phyloP scores from a whole-genome alignment of 805 yeast species.

The Saturnispora hagleri region DNA sequence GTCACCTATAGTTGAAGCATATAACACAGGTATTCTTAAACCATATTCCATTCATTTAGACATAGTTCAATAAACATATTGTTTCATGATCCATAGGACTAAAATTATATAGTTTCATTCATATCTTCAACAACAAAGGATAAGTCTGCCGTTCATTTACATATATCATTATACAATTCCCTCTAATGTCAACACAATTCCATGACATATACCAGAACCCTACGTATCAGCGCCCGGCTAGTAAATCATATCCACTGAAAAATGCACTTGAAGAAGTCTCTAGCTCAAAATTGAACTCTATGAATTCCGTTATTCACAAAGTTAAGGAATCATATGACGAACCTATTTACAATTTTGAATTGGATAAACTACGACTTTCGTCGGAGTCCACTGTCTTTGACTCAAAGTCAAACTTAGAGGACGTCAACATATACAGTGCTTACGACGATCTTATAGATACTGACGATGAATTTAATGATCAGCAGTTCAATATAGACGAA shows the following conservation, averaged over 20 bases:
- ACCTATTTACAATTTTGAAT: background rate
- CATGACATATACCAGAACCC: background rate
- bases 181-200: background rate
- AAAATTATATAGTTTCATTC: background rate
- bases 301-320: background rate
- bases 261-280: background rate
- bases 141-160: background rate
- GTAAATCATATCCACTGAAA: background rate
- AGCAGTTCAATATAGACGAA: background rate
- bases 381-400: background rate
- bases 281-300: slow-evolving; percentile 1
- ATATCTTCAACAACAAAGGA: background rate
- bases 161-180: background rate
- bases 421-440: background rate
- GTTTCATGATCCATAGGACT: background rate
- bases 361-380: background rate
- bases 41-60: background rate
- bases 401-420: background rate
- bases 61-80: background rate
- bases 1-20: background rate
- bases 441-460: background rate
- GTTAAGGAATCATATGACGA: background rate
- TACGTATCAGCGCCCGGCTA: background rate
- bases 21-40: background rate
- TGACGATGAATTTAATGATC: background rate